A percentile compares a stretch with the other conserved stretches of the same genome.
Conservation (phyloP, 495 filamentous ascomycete species). For the Tetracladium setigerum region DNA sequence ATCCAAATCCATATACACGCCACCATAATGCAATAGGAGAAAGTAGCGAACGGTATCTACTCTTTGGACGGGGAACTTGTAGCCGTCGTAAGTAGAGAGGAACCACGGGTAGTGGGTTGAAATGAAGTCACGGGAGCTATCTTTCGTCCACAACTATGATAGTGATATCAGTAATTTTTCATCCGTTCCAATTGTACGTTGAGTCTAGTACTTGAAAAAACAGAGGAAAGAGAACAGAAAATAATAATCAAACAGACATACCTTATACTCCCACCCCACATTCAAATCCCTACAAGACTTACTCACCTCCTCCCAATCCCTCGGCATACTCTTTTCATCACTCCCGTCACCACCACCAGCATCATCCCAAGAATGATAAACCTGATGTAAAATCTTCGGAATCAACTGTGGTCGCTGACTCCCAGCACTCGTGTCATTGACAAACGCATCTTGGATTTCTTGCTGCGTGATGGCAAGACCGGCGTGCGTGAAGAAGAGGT, state of each 20-base stretch:
- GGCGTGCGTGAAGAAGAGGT: slow-evolving; percentile 34
- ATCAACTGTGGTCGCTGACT: slow-evolving; percentile 57
- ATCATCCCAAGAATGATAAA: slow-evolving; percentile 57
- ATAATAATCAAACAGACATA: slow-evolving; percentile 32
- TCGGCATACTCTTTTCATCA: slow-evolving; percentile 54
- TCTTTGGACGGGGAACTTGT: slow-evolving; percentile 70
- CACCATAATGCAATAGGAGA: slow-evolving; percentile 70
- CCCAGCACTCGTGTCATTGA: background rate
- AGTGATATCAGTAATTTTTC: no score
- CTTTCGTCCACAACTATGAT: slow-evolving; percentile 8
- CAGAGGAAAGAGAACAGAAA: no score
- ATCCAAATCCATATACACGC: slow-evolving; percentile 84
- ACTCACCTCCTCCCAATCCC: slow-evolving; percentile 63
- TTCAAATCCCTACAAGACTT: slow-evolving; percentile 67
- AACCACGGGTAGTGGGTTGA: slow-evolving; percentile 70
- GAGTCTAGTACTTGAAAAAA: no score
- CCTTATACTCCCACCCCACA: slow-evolving; percentile 70
- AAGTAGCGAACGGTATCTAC: slow-evolving; percentile 84
- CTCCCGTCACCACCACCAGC: slow-evolving; percentile 12
- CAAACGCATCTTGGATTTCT: slow-evolving; percentile 33
- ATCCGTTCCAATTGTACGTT: no score
- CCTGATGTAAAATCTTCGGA: slow-evolving; percentile 84
- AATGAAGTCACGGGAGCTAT: slow-evolving; percentile 17
- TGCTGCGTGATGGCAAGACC: slow-evolving; percentile 33
- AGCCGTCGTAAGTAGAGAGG: slow-evolving; percentile 68